Evolutionary conservation across 805 yeast genomes (phyloP), one percentile per base, ranked within the genome.

Genomic region (Spathaspora girioi): DNA sequence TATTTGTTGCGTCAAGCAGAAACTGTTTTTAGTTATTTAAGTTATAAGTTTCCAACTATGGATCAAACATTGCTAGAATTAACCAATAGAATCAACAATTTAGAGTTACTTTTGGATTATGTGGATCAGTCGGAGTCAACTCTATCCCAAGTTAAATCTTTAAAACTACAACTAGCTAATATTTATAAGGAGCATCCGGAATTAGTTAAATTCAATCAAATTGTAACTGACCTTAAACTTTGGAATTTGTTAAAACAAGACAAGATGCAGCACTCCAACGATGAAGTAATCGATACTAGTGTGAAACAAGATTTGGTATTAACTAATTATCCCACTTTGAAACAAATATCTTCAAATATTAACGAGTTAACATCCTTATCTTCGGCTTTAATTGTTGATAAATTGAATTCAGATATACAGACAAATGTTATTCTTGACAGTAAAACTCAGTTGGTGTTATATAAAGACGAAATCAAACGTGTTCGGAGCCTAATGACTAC

Each of bases 131-230:
- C 9, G 7, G 18, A 35, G 18, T 14, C 40, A 14, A 35, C 3
- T 6, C 40, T 19, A 3, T 11, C 45, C 5, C 65, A 63, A 49
- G 14, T 65, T 10, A 35, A 53, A n/a, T 10, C 15, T 3, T 46
- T 65, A 18, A 56, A 55, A 29, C 27, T 17, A 5, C 52, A 54
- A 17, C 38, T 65, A 17, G 44, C 50, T 10, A 27, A 48, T 8
- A 43, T 64, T n/a, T 62, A 61, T 48, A 35, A 44, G 11, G 45
- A 45, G 12, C 51, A 62, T 49, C 47, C 55, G 4, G 68, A 64
- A 50, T 53, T 64, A n/a, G 51, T 35, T 3, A 53, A 54, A 14
- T 48, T 67, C 40, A 54, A 56, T 45, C 48, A 53, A 20, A 51
- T 66, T 18, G 49, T 61, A 6, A 49, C 42, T 7, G 62, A 61